phyloP scores from a whole-genome alignment of 805 yeast genomes.

The Yamadazyma ubonensis region DNA sequence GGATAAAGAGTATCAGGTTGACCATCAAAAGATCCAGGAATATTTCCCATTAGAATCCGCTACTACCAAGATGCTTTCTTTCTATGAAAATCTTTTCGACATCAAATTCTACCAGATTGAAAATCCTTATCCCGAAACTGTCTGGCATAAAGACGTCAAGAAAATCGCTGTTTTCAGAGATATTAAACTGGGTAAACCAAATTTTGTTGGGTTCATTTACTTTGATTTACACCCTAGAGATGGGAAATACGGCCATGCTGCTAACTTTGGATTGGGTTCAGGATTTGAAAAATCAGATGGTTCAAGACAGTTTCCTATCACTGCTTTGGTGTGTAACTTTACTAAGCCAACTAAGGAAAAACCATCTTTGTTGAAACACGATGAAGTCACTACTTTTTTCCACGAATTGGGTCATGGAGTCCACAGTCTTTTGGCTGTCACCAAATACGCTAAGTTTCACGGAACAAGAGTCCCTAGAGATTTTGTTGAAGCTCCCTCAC shows the following conservation, averaged over 20 bases:
- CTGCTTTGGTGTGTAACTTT: constrained; percentile 82
- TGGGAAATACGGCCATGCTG: constrained; percentile 88
- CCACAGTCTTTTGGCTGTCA: constrained; percentile 69
- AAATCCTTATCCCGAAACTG: constrained; percentile 36
- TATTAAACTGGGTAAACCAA: constrained; percentile 31
- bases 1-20: constrained; percentile 69
- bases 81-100: constrained; percentile 69
- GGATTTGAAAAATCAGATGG: constrained; percentile 54
- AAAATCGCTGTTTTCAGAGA: constrained; percentile 73
- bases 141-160: constrained; percentile 81
- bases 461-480: constrained; percentile 82
- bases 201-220: constrained; percentile 74
- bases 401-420: constrained; percentile 91
- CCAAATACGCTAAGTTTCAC: constrained; percentile 64
- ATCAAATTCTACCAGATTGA: constrained; percentile 61
- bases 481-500: constrained; percentile 90
- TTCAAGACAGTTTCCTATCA: constrained; percentile 58
- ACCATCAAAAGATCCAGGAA: constrained; percentile 68
- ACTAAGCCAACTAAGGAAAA: constrained; percentile 68
- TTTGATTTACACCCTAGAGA: constrained; percentile 83
- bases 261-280: constrained; percentile 68
- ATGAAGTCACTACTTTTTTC: constrained; percentile 79
- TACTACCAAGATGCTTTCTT: constrained; percentile 62
- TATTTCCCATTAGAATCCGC: constrained; percentile 75
- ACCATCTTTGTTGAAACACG: constrained; percentile 74